Evolutionary conservation across 2,329 filamentous ascomycete genomes (phyloP).

Genomic region (Fusarium coicis): DNA sequence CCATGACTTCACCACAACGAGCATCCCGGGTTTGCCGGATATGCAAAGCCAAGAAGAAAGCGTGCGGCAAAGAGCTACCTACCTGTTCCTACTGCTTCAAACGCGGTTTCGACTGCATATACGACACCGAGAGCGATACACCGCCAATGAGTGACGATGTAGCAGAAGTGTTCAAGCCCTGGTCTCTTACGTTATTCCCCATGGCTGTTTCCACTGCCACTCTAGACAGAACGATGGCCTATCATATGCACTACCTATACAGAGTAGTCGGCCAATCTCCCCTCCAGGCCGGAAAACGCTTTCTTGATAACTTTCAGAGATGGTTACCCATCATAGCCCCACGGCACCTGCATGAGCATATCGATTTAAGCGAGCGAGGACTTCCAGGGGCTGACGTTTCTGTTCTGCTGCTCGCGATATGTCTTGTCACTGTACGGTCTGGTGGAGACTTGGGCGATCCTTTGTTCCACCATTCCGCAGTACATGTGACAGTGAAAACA

Average conservation of each 20-base stretch:
- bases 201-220: not conserved
- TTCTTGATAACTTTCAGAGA: not conserved
- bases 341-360: not conserved
- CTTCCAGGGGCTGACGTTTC: not conserved
- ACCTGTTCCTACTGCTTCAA: not conserved
- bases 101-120: accelerated
- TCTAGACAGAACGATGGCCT: not conserved
- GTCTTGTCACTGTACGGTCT: not conserved
- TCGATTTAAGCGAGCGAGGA: not conserved
- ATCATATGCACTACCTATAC: not conserved
- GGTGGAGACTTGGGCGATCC: not conserved
- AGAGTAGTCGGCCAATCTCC: not conserved
- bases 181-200: not conserved
- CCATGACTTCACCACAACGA: not conserved
- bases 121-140: accelerated
- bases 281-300: accelerated
- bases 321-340: not conserved
- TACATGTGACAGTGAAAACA: not conserved
- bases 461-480: accelerated
- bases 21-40: not conserved
- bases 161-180: accelerated
- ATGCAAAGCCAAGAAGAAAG: not conserved
- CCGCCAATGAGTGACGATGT: accelerated
- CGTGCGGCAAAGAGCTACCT: accelerated
- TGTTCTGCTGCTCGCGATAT: not conserved